Evolutionary conservation across 768 basidiomycete species (phyloP).

Genomic region (Auricularia sp.): DNA sequence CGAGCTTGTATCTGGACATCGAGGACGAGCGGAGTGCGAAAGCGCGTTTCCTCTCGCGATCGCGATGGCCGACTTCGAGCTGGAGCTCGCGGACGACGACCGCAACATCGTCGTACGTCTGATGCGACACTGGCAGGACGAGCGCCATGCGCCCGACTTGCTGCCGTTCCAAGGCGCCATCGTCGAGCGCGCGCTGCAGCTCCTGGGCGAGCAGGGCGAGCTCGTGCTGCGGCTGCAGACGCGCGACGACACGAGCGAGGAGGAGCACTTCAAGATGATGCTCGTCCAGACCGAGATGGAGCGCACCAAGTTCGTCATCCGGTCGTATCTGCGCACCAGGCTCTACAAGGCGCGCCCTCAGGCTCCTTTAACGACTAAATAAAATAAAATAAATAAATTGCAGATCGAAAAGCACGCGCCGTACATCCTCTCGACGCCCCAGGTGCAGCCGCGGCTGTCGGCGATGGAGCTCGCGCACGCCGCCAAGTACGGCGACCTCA

Average conservation of each 20-base stretch:
- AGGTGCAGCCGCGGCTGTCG: slow-evolving; percentile 69
- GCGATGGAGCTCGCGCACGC: slow-evolving; percentile 77
- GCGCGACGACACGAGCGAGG: slow-evolving; percentile 78
- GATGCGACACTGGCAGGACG: slow-evolving; percentile 79
- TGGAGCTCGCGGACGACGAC: not conserved
- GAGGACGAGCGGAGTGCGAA: too few relatives aligned
- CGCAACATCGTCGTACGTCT: slow-evolving; percentile 44
- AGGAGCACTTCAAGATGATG: slow-evolving; percentile 87
- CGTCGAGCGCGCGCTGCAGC: slow-evolving; percentile 56
- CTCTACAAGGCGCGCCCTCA: slow-evolving; percentile 59
- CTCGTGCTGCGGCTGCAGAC: slow-evolving; percentile 59
- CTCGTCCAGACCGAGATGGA: slow-evolving; percentile 93
- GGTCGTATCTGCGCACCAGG: slow-evolving; percentile 81
- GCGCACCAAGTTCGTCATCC: slow-evolving; percentile 82
- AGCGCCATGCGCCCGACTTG: slow-evolving; percentile 72
- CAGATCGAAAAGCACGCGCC: slow-evolving; percentile 87
- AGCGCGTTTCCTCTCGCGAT: too few relatives aligned
- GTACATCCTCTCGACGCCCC: slow-evolving; percentile 59
- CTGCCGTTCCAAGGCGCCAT: slow-evolving; percentile 63
- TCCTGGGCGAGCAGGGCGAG: slow-evolving; percentile 72
- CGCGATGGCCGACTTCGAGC: too few relatives aligned
- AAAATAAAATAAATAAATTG: not conserved
- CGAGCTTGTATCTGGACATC: too few relatives aligned
- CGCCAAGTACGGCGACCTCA: slow-evolving; percentile 64
- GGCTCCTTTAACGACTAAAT: not conserved